Evolutionary conservation across 208 protist genomes (phyloP).

Genomic region (Leishmania amazonensis): DNA sequence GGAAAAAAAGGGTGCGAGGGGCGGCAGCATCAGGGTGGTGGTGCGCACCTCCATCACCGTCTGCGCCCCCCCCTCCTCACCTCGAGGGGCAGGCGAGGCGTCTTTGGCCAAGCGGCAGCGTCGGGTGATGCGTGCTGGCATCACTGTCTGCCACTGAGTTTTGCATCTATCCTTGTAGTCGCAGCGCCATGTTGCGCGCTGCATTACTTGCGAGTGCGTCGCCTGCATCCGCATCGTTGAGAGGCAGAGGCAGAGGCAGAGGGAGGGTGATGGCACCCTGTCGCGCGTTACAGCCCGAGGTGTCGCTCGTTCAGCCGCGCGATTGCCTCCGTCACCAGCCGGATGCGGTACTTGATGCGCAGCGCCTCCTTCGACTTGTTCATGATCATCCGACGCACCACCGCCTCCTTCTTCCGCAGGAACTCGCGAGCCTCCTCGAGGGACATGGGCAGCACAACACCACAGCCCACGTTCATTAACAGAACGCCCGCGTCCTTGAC

Average conservation of each 20-base stretch:
- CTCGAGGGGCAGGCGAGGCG: background rate
- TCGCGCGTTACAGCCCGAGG: constrained; percentile 16
- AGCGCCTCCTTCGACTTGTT: constrained; percentile 57
- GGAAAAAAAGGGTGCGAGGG: background rate
- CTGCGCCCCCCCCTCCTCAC: background rate
- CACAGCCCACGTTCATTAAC: constrained; percentile 82
- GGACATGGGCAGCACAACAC: constrained; percentile 76
- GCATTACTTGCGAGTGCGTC: background rate
- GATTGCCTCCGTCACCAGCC: constrained; percentile 77
- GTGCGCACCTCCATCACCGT: background rate
- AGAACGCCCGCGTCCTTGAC: constrained; percentile 47
- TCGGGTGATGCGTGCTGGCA: background rate
- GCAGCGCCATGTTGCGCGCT: no score
- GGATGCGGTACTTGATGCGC: constrained; percentile 79
- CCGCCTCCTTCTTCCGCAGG: constrained; percentile 56
- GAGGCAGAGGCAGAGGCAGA: background rate
- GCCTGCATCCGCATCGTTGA: background rate
- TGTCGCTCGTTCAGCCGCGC: constrained; percentile 48
- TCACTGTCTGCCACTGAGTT: no score
- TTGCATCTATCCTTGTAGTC: no score
- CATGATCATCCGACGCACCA: constrained; percentile 39
- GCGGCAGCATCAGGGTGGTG: background rate
- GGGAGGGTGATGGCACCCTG: background rate
- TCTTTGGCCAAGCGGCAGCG: background rate
- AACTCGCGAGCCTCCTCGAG: constrained; percentile 53